Base-by-base conservation (phyloP, 2,329 filamentous ascomycete species). In the Fusarium sp. region DNA sequence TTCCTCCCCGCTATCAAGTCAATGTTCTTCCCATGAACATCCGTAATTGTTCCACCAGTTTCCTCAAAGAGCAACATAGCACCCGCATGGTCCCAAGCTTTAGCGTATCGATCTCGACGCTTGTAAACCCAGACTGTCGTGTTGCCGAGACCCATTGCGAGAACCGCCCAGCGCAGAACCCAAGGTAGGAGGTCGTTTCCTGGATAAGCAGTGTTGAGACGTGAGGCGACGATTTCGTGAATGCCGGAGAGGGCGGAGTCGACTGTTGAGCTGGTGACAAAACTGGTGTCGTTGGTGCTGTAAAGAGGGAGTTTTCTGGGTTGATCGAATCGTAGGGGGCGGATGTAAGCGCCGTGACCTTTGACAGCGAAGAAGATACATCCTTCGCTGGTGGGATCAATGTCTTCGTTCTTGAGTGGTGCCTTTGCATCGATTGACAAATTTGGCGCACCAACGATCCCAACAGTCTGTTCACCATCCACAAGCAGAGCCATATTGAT, bases 11-110 rank as follows among this genome's bases (percentile, higher is more conserved):
- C 84, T 4, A 80, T 77, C 69, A 89, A 75, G 67, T 89, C 85
- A n/a, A 90, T 86, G 3, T 81, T 80, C 64, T 81, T 82, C 2
- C 88, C 88, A 52, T 86, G 81, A 0, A 89, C 83, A 69, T 90
- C 88, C 0, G 88, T 89, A 57, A 90, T 82, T 64, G 81, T 83
- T 3, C 88, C 88, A 2, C 88, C 88, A 3, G 86, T 82, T 76
- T 90, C 88, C 67, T 89, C 85, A 47, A 88, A 90, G 12, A 90
- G 76, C 37, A 90, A 75, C 86, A 90, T 89, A 1, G 88, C 88
- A 5, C 88, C 88, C 0, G 88, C 88, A 63, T 90, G 88, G 69
- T 90, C 88, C 88, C 88, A 90, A 2, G 88, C 82, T 80, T 90
- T 90, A 15, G 84, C 88, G 16, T 82, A 81, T 1, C 88, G 82